A percentile compares a stretch with the other conserved stretches of the same genome.
Evolutionary conservation across 2,329 filamentous ascomycete species (phyloP).

Genomic region (Talaromyces sp.): DNA sequence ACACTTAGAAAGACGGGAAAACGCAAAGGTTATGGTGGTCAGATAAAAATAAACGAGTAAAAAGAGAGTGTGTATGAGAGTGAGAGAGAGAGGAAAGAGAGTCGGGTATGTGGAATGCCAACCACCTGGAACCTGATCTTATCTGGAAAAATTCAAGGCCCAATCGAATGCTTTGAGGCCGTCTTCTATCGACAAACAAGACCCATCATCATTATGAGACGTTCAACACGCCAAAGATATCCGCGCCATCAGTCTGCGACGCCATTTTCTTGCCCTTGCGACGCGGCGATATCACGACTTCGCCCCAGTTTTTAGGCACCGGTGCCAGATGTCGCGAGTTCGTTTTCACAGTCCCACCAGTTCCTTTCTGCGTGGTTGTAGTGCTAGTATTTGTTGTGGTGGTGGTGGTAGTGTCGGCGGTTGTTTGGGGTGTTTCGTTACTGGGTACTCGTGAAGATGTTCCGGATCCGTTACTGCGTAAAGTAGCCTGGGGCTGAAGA

Average conservation of each 20-base stretch:
- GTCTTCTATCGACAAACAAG: no score
- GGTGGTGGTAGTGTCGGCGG: constrained; percentile 6
- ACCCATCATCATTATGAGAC: constrained; percentile 14
- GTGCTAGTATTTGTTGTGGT: neutral
- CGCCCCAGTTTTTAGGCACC: constrained; percentile 38
- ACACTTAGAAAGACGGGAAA: neutral
- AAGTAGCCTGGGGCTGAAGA: constrained; percentile 31
- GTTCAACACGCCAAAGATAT: constrained; percentile 37
- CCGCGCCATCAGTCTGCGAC: constrained; percentile 19
- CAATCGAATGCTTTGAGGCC: no score
- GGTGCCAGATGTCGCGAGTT: constrained; percentile 13
- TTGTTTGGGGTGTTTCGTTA: constrained; percentile 11
- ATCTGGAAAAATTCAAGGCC: no score
- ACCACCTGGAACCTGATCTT: no score
- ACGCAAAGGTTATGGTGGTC: neutral
- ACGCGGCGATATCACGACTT: constrained; percentile 37
- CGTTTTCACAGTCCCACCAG: neutral
- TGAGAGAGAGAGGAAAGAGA: constrained; percentile 10
- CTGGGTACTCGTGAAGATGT: constrained; percentile 19
- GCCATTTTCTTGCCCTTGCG: constrained; percentile 21
- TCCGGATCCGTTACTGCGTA: constrained; percentile 24
- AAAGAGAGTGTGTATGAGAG: constrained; percentile 10
- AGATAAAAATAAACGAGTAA: constrained; percentile 1
- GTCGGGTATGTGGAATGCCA: no score
- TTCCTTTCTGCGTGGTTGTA: neutral